phyloP scores from a whole-genome alignment of 768 basidiomycete species.

The Dioszegia aurantiaca region DNA sequence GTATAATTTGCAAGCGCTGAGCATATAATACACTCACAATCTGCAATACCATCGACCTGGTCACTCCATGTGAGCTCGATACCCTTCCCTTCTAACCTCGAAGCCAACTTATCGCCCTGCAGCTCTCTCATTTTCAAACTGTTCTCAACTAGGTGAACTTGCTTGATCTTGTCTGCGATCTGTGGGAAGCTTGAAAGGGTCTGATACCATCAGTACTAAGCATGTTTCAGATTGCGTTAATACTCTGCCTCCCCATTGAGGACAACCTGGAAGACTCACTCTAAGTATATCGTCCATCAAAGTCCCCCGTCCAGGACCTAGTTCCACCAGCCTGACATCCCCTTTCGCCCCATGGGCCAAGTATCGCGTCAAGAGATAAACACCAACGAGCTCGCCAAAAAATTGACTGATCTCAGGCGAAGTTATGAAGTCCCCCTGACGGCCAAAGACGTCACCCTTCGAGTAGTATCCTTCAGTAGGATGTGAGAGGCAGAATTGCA shows the following conservation, averaged over 20 bases:
- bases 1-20: background rate
- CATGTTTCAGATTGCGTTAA: too few species aligned
- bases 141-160: slow-evolving; percentile 78
- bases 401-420: slow-evolving; percentile 94
- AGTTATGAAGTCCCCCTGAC: slow-evolving; percentile 88
- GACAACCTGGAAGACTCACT: slow-evolving; percentile 55
- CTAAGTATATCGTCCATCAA: slow-evolving; percentile 84
- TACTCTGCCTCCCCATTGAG: background rate
- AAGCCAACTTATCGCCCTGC: slow-evolving; percentile 60
- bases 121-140: slow-evolving; percentile 65
- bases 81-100: slow-evolving; percentile 23
- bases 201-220: too few species aligned
- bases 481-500: slow-evolving; percentile 85
- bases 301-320: slow-evolving; percentile 91
- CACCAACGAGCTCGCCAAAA: slow-evolving; percentile 87
- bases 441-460: slow-evolving; percentile 72
- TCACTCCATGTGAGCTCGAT: slow-evolving; percentile 66
- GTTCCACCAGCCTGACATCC: slow-evolving; percentile 72
- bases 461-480: slow-evolving; percentile 92
- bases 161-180: slow-evolving; percentile 48
- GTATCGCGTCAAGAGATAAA: slow-evolving; percentile 84
- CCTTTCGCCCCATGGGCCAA: slow-evolving; percentile 57
- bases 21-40: slow-evolving; percentile 38
- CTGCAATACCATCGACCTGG: slow-evolving; percentile 65
- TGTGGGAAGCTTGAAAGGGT: slow-evolving; percentile 41